Evolutionary conservation across 805 yeast genomes (phyloP), one percentile per base, ranked within the genome.

Genomic region (Kazachstania africana): DNA sequence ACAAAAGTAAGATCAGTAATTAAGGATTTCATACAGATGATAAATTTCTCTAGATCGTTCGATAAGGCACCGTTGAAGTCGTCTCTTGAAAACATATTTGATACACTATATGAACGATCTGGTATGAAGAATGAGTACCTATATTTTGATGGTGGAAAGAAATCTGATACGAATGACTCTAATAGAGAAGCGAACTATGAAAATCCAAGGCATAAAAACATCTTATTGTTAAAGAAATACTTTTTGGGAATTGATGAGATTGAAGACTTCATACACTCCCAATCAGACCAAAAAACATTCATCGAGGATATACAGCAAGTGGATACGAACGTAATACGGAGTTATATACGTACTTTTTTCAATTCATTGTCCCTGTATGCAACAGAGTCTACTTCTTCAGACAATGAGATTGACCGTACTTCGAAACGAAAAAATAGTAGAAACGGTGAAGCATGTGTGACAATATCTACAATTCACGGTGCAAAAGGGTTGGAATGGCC

Each of bases 401-500:
- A 37, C 18, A 33, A 43, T 6, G 43, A 42, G 12, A 31, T 37
- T 5, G 43, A 40, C 4, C 34, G 33, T 14, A 29, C 30, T 5
- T 33, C 24, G 14, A 38, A 31, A 16, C 35, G 34, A 21, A 42
- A 38, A 12, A 37, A 60, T 45, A 31, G 44, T 18, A 38, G 36
- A 5, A 19, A 8, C 9, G 22, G 22, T 8, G 35, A 35, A 3
- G 63, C 58, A 1, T 44, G 43, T n/a, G 65, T 73, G 1, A 56
- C 68, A 0, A 56, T 88, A 0, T 78, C 94, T 0, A 91, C 97
- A 0, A 78, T 88, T 9, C 98, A 88, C 50, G 83, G 85, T 0
- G 75, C 96, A 1, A 88, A 88, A 51, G 98, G 98, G 1, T 62
- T 87, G 2, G 98, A 88, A 50, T 88, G 97, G 96, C 88, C 94